Evolutionary conservation across 139 green algal genomes (phyloP).

Genomic region (Zygnema cylindricum): DNA sequence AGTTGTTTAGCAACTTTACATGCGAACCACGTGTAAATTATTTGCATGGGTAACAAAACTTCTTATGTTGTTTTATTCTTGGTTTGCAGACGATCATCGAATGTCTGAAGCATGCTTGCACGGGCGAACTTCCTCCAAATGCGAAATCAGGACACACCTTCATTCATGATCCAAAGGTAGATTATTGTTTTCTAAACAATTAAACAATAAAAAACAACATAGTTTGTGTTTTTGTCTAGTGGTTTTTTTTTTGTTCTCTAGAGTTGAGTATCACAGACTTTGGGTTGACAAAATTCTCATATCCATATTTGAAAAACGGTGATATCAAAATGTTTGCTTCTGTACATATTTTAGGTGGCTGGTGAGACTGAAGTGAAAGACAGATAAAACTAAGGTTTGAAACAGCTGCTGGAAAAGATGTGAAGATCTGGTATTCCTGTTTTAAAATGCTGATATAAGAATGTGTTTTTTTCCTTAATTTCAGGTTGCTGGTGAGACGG

Average conservation of each 20-base stretch:
- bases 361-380: slow-evolving; percentile 89
- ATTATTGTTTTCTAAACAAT: too few relatives aligned
- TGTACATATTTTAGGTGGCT: slow-evolving; percentile 67
- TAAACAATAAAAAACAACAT: slow-evolving; percentile 16
- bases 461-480: too few relatives aligned
- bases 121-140: slow-evolving; percentile 94
- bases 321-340: too few relatives aligned
- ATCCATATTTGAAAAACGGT: not conserved
- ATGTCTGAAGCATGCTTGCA: slow-evolving; percentile 92
- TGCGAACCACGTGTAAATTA: too few relatives aligned
- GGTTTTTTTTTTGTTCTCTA: too few relatives aligned
- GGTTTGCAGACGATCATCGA: slow-evolving; percentile 96
- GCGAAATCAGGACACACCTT: slow-evolving; percentile 85
- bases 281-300: slow-evolving; percentile 1
- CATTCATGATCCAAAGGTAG: slow-evolving; percentile 89
- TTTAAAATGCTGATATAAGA: too few relatives aligned
- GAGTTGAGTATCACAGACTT: too few relatives aligned
- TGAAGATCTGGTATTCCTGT: slow-evolving; percentile 85
- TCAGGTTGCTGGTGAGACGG: slow-evolving; percentile 78
- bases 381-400: slow-evolving; percentile 94
- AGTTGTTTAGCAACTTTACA: not conserved
- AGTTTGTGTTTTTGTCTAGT: slow-evolving; percentile 3
- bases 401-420: slow-evolving; percentile 69
- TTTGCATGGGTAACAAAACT: too few relatives aligned
- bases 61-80: slow-evolving; percentile 13